Percentiles rank a stretch among this genome's conserved stretches.
Evolutionary conservation across 1,284 basidiomycete genomes (phyloP).

Genomic region (Leccinum fallax): DNA sequence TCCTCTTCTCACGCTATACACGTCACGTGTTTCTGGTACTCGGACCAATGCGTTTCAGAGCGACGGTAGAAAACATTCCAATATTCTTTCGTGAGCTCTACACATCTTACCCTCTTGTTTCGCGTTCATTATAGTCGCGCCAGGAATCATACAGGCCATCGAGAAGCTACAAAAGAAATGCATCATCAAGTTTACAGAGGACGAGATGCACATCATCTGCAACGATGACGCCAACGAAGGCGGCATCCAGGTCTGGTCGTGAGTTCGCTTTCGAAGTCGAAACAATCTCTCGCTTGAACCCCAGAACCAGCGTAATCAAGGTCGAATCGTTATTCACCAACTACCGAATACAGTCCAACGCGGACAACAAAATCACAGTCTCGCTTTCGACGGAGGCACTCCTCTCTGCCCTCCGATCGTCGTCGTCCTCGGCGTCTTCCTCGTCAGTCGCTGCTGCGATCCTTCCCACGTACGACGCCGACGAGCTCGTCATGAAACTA

Average conservation of each 20-base stretch:
- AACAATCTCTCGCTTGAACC: constrained; percentile 1
- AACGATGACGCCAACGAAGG: constrained; percentile 78
- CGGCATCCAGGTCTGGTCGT: constrained; percentile 94
- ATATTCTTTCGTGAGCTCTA: constrained; percentile 57
- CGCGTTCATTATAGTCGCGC: not conserved
- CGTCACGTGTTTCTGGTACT: constrained; percentile 15
- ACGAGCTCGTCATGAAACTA: constrained; percentile 79
- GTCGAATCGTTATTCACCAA: constrained; percentile 75
- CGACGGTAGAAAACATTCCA: constrained; percentile 59
- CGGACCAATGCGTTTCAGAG: constrained; percentile 64
- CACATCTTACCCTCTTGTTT: not conserved
- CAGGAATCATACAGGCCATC: constrained; percentile 76
- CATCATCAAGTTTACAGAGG: constrained; percentile 78
- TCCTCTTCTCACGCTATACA: constrained; percentile 3
- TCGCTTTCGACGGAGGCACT: constrained; percentile 74
- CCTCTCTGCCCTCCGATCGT: constrained; percentile 71
- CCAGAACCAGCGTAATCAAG: constrained; percentile 53
- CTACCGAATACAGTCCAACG: constrained; percentile 88
- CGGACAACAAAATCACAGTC: constrained; percentile 81
- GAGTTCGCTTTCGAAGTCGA: constrained; percentile 30
- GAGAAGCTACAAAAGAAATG: constrained; percentile 84
- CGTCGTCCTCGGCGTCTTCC: constrained; percentile 47
- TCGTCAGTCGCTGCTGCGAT: constrained; percentile 33
- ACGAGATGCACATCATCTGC: constrained; percentile 83
- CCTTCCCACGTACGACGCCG: constrained; percentile 46